Conservation (phyloP, 2,329 filamentous ascomycete genomes). For the Fusarium incarnatum region DNA sequence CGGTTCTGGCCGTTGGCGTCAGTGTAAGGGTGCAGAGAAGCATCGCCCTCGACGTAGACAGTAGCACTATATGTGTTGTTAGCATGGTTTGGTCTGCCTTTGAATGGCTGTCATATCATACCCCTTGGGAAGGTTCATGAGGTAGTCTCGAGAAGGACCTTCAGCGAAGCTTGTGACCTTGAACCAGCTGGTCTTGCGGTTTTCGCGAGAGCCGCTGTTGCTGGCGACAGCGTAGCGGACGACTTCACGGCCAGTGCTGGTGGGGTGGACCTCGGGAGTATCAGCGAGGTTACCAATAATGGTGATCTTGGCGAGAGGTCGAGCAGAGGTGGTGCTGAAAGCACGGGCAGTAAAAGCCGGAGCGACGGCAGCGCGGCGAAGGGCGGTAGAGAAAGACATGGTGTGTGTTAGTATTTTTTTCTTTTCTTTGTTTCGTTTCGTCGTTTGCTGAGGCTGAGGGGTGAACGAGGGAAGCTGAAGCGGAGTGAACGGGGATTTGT, state of each 20-base stretch:
- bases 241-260: conserved; percentile 77
- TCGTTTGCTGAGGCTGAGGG: conserved; percentile 1
- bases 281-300: conserved; percentile 87
- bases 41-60: conserved; percentile 87
- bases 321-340: conserved; percentile 79
- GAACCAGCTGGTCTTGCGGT: conserved; percentile 88
- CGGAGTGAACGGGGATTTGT: conserved; percentile 10
- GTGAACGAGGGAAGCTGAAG: conserved; percentile 10
- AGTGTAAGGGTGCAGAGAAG: conserved; percentile 73
- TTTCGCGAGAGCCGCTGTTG: conserved; percentile 73
- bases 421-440: conserved; percentile 6
- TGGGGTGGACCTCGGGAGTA: conserved; percentile 79
- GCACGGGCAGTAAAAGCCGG: conserved; percentile 67
- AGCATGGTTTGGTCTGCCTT: conserved; percentile 3
- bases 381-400: conserved; percentile 66
- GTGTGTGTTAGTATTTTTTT: neutral
- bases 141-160: conserved; percentile 75
- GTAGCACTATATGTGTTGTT: conserved; percentile 68
- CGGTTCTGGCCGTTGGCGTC: conserved; percentile 77
- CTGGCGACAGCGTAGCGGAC: conserved; percentile 82
- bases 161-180: conserved; percentile 79
- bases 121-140: conserved; percentile 85
- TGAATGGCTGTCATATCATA: conserved; percentile 60
- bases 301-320: conserved; percentile 80
- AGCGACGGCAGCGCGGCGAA: conserved; percentile 62